Evolutionary conservation across 2,329 filamentous ascomycete species (phyloP).

Genomic region (Fusarium anguioides): DNA sequence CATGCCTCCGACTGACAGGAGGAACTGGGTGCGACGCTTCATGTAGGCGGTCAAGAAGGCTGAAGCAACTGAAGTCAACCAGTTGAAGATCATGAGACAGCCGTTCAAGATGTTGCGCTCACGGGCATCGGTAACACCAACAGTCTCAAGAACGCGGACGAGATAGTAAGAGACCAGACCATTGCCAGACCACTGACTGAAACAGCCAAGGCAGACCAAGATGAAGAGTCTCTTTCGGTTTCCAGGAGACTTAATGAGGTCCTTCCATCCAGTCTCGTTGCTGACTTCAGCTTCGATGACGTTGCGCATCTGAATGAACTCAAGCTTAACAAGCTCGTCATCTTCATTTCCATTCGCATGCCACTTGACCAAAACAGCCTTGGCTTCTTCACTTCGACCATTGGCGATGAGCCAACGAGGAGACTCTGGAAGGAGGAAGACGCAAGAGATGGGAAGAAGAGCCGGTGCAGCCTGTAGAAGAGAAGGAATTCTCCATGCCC

Average conservation of each 20-base stretch:
- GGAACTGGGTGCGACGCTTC: constrained; percentile 35
- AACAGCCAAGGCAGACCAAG: constrained; percentile 23
- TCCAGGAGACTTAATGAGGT: constrained; percentile 11
- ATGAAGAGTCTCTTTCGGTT: constrained; percentile 23
- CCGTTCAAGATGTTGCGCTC: constrained; percentile 36
- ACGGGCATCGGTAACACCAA: constrained; percentile 6
- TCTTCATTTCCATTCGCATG: constrained; percentile 1
- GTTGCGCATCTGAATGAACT: constrained; percentile 30
- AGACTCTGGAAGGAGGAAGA: constrained; percentile 69
- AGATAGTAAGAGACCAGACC: constrained; percentile 33
- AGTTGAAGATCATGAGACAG: constrained; percentile 38
- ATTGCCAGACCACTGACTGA: constrained; percentile 34
- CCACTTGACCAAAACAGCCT: constrained; percentile 36
- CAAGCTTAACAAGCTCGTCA: constrained; percentile 15
- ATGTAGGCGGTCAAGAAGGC: constrained; percentile 23
- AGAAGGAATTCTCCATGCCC: constrained; percentile 50
- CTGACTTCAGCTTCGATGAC: constrained; percentile 31
- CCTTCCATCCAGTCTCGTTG: constrained; percentile 18
- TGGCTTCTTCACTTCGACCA: constrained; percentile 51
- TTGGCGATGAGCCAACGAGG: constrained; percentile 67
- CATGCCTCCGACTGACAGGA: constrained; percentile 31
- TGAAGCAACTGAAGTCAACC: constrained; percentile 29
- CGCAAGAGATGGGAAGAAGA: constrained; percentile 26
- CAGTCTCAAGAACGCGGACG: constrained; percentile 1
- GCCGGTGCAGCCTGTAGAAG: constrained; percentile 37